These are phyloP conservation scores for Coprinopsis strossmayeri DNA, from an alignment of 768 basidiomycete species.

Conservation along the genomic window DNA sequence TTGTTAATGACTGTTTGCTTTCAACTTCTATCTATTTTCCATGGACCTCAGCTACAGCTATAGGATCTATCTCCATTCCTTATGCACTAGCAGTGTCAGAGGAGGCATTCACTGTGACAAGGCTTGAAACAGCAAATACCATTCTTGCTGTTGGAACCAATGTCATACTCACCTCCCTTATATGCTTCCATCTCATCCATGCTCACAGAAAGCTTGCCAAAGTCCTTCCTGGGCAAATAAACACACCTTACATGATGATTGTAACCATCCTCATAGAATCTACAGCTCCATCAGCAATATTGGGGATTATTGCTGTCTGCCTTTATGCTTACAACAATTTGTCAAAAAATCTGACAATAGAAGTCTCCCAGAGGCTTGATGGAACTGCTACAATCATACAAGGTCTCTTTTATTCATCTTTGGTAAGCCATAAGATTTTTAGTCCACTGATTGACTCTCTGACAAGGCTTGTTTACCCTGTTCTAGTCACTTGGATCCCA, in stretches of 20 bases:
- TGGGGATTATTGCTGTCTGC: not conserved
- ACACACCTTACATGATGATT: not conserved
- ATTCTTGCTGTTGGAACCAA: not conserved
- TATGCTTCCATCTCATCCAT: not conserved
- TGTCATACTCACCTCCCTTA: constrained; percentile 5
- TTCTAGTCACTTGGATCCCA: not conserved
- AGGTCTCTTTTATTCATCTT: no score
- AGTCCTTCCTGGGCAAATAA: not conserved
- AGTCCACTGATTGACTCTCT: no score
- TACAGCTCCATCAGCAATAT: not conserved
- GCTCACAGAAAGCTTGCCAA: not conserved
- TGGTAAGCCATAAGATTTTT: no score
- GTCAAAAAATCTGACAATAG: not conserved
- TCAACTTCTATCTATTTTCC: not conserved
- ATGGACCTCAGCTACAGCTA: no score
- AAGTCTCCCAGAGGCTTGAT: not conserved
- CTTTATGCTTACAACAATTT: not conserved
- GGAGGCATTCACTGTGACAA: no score
- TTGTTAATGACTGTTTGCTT: no score
- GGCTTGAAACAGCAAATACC: not conserved
- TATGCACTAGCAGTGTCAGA: not conserved
- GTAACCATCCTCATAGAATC: constrained; percentile 5
- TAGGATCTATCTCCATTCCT: no score
- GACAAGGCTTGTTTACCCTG: no score
- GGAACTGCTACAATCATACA: no score